Base-by-base conservation (phyloP, 768 basidiomycete species). In the Suillus luteus region DNA sequence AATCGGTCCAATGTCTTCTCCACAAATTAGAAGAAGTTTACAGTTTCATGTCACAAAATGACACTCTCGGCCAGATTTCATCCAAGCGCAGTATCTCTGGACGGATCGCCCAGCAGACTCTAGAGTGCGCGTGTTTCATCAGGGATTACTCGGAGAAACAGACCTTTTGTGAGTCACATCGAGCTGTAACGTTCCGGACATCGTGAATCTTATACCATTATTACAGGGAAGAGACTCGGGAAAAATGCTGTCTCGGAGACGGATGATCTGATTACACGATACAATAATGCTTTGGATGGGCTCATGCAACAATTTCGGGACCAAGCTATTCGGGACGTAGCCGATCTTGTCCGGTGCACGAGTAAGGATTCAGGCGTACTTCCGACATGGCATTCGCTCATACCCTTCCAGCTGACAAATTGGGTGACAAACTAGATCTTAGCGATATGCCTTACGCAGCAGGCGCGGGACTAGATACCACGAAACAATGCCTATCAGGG, bases 111-210 rank as follows among this genome's bases (percentile, higher is more conserved):
- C 59, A 67, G 22, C 70, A 73, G 62, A 69, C 69, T 1, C 67
- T 59, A 11, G 73, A 75, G 46, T 75, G 73, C 49, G 73, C 67
- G 0, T 66, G 70, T 61, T 75, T 75, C 55, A 72, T 75, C 31
- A 67, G 63, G 7, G 69, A 69, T n/a, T 75, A 75, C 61, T 67
- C 71, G 15, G 65, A 63, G 44, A 69, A 62, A 9, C 68, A 68
- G 54, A 68, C 57, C 33, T 69, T 69, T 54, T 55, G 71, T 73
- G 38, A 33, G 52, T n/a, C 17, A 7, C 8, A 12, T n/a, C 3
- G 19, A 54, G 52, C 11, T 2, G 67, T 66, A 6, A 15, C 2
- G 11, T 14, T 37, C 5, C 14, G 19, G 15, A n/a, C 10, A 24
- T 33, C 17, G 6, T 12, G 14, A 24, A 38, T 38, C 6, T 12